phyloP scores from a whole-genome alignment of 2,329 filamentous ascomycete species.

The Chrysoporthe austroafricana region DNA sequence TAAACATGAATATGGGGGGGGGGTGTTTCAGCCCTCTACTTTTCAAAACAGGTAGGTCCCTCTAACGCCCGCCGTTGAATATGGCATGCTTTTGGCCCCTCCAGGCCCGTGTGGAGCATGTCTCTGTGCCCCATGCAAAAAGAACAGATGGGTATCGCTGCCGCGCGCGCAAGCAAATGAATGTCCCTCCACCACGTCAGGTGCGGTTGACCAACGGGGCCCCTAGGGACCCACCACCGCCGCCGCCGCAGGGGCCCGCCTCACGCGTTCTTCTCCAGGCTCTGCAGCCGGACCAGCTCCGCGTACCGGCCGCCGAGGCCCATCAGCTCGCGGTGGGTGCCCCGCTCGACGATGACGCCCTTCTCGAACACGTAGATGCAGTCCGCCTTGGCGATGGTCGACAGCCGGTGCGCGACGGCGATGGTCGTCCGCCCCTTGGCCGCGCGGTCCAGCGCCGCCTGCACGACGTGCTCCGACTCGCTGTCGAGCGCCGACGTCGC shows the following conservation, averaged over 20 bases:
- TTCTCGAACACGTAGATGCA: constrained; percentile 96
- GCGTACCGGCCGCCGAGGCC: constrained; percentile 72
- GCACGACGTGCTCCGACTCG: constrained; percentile 78
- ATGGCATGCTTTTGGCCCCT: neutral
- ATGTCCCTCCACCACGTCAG: neutral
- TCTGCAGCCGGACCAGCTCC: constrained; percentile 81
- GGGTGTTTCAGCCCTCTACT: neutral
- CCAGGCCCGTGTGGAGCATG: neutral
- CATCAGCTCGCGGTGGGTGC: constrained; percentile 77
- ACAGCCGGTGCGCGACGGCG: constrained; percentile 88
- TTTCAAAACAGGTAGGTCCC: neutral
- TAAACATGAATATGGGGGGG: neutral
- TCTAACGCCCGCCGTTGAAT: neutral
- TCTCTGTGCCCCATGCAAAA: neutral
- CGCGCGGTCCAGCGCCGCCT: constrained; percentile 79
- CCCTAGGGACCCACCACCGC: too few relatives aligned
- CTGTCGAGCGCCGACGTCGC: constrained; percentile 78
- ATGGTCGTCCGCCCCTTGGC: constrained; percentile 88
- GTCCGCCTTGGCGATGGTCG: constrained; percentile 93
- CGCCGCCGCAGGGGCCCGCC: neutral
- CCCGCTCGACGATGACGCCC: constrained; percentile 82
- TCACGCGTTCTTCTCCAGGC: constrained; percentile 60
- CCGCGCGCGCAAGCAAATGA: neutral
- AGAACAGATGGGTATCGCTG: neutral
- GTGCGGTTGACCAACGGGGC: too few relatives aligned